These are phyloP conservation scores for Mucor lusitanicus DNA, from an alignment of 371 early-diverging fungal genomes.

Conservation along the genomic window DNA sequence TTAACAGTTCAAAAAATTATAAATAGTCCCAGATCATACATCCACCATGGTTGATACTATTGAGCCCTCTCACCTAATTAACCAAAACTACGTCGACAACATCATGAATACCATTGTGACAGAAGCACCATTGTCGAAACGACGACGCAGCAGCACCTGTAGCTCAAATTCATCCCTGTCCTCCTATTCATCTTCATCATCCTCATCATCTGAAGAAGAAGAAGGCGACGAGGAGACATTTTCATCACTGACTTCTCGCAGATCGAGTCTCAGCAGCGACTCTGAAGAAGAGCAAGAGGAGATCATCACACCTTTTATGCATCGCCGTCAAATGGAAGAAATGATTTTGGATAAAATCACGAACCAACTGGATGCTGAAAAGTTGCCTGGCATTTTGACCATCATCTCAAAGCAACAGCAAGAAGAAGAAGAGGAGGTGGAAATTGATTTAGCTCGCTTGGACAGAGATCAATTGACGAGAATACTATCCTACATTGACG, in stretches of 20 bases:
- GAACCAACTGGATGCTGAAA: slow-evolving; percentile 24
- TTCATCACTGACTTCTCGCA: neutral
- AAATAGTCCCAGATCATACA: neutral
- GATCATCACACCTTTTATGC: neutral
- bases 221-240: neutral
- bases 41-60: neutral
- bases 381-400: slow-evolving; percentile 31
- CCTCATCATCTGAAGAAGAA: slow-evolving; percentile 3
- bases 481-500: slow-evolving; percentile 30
- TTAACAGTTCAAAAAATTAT: neutral
- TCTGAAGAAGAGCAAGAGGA: neutral
- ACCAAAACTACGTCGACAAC: neutral
- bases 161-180: slow-evolving; percentile 3
- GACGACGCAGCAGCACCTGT: neutral
- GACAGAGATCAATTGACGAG: slow-evolving; percentile 20
- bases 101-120: neutral
- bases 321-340: slow-evolving; percentile 29
- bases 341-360: slow-evolving; percentile 29
- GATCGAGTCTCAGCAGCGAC: neutral
- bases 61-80: slow-evolving; percentile 6
- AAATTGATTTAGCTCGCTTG: slow-evolving; percentile 28
- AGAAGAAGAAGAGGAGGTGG: slow-evolving; percentile 28
- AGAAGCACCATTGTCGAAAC: neutral
- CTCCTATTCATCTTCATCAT: neutral
- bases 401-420: slow-evolving; percentile 16